Conservation (phyloP, 176 grass and related monocot genomes). For the Raddia guianensis region DNA sequence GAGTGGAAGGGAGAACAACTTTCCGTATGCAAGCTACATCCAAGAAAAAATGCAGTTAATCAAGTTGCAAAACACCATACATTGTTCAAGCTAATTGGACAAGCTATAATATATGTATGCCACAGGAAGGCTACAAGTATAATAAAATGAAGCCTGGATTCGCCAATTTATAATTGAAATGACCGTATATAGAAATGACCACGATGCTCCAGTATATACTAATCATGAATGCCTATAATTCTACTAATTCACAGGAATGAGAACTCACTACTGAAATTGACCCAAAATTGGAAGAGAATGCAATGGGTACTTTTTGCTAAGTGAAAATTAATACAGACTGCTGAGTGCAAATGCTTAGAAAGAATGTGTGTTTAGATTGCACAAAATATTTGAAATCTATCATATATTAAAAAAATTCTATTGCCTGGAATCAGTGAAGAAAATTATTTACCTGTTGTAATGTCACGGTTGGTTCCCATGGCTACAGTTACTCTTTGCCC, state of each 20-base stretch:
- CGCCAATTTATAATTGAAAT: neutral
- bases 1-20: constrained; percentile 58
- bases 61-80: constrained; percentile 17
- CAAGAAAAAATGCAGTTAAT: constrained; percentile 26
- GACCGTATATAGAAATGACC: neutral
- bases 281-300: constrained; percentile 18
- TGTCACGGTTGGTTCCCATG: constrained; percentile 81
- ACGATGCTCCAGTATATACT: neutral
- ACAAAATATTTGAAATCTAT: constrained; percentile 20
- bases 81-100: neutral
- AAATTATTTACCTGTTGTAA: constrained; percentile 65
- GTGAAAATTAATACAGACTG: neutral
- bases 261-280: neutral
- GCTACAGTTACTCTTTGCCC: constrained; percentile 85
- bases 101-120: constrained; percentile 1
- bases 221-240: neutral
- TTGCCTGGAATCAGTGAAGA: constrained; percentile 17
- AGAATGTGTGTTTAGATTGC: neutral
- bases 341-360: constrained; percentile 21
- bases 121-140: neutral
- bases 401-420: neutral
- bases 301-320: neutral
- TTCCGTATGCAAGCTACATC: constrained; percentile 65
- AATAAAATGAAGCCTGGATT: constrained; percentile 4
- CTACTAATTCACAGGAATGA: constrained; percentile 8